phyloP scores from a whole-genome alignment of 1,284 basidiomycete species.

The Boletellus deceptivus region DNA sequence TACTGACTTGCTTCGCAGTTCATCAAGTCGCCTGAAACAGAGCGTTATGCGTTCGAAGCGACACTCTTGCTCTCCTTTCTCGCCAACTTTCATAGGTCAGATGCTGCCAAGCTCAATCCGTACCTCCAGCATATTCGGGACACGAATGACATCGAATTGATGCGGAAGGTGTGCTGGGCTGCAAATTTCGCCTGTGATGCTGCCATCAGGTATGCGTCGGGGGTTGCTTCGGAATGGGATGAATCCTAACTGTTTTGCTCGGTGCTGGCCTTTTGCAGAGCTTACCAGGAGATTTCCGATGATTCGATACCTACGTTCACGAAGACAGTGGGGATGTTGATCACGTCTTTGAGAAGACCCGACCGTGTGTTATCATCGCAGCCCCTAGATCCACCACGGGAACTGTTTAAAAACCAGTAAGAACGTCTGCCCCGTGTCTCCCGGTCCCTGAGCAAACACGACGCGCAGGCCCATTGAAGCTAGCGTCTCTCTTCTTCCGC shows the following conservation, averaged over 20 bases:
- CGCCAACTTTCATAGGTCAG: constrained; percentile 66
- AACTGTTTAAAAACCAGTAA: constrained; percentile 57
- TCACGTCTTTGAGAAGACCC: constrained; percentile 47
- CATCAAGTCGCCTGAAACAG: constrained; percentile 51
- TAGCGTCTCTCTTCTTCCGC: constrained; percentile 52
- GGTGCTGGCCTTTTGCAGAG: constrained; percentile 33
- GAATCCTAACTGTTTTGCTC: background rate
- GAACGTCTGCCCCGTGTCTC: constrained; percentile 16
- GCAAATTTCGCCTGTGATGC: constrained; percentile 49
- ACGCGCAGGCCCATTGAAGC: constrained; percentile 56
- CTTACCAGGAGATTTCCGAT: constrained; percentile 54
- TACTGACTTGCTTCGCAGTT: constrained; percentile 37
- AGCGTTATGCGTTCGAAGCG: constrained; percentile 57
- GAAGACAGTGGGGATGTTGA: constrained; percentile 47
- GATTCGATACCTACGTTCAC: constrained; percentile 50
- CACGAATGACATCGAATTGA: constrained; percentile 46
- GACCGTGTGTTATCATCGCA: constrained; percentile 50
- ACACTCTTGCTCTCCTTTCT: constrained; percentile 54
- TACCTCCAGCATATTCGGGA: constrained; percentile 54
- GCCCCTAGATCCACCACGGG: constrained; percentile 45
- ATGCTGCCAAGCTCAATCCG: constrained; percentile 62
- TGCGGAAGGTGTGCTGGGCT: constrained; percentile 57
- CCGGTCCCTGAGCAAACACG: background rate
- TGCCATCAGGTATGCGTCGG: constrained; percentile 46
- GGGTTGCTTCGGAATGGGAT: background rate